Evolutionary conservation across 768 basidiomycete genomes (phyloP).

Genomic region (Leccinum broughii): DNA sequence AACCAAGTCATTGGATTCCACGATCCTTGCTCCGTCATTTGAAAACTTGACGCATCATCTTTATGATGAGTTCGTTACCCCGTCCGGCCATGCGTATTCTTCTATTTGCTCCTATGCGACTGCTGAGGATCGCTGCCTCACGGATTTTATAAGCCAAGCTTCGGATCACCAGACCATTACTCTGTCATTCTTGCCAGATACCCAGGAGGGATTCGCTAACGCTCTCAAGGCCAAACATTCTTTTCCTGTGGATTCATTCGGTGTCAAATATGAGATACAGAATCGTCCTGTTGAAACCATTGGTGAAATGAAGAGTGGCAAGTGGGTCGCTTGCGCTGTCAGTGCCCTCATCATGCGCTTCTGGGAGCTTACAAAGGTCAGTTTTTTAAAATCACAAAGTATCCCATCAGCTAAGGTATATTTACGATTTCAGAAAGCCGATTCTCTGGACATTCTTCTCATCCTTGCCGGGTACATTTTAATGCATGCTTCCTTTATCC

Average conservation of each 20-base stretch:
- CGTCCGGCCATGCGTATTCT: conserved; percentile 48
- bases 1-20: conserved; percentile 38
- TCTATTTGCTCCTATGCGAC: conserved; percentile 49
- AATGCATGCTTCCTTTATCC: conserved; percentile 95
- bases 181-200: conserved; percentile 44
- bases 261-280: conserved; percentile 54
- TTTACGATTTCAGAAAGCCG: conserved; percentile 65
- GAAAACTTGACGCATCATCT: conserved; percentile 52
- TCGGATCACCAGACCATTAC: conserved; percentile 47
- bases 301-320: conserved; percentile 76
- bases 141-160: conserved; percentile 33
- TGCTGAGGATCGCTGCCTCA: conserved; percentile 39
- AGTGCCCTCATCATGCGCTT: conserved; percentile 75
- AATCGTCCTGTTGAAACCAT: conserved; percentile 49
- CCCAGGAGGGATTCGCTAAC: conserved; percentile 51
- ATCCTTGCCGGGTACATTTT: conserved; percentile 94
- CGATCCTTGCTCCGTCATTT: conserved; percentile 44
- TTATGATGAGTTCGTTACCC: conserved; percentile 39
- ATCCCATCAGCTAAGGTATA: conserved; percentile 10
- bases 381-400: conserved; percentile 15
- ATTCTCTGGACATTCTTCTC: conserved; percentile 93
- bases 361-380: conserved; percentile 81
- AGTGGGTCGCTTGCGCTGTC: conserved; percentile 88
- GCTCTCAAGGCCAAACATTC: conserved; percentile 35
- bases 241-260: conserved; percentile 39